Evolutionary conservation across 176 grass and related monocot genomes (phyloP), one percentile per base, ranked within the genome.

Genomic region (Hyparrhenia diplandra): DNA sequence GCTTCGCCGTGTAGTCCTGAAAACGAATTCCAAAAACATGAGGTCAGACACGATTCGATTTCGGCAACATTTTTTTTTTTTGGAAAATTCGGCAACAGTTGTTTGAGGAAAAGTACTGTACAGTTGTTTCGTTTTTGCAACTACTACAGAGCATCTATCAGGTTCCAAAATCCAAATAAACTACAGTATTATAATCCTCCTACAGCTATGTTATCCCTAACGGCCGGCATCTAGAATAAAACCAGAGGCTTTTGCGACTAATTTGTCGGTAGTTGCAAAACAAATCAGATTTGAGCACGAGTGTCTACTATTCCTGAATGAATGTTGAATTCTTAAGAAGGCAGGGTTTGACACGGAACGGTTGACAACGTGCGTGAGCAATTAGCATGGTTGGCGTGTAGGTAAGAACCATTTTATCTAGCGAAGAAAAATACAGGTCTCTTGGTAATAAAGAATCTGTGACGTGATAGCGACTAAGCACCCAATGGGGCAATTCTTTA

Each of bases 1-100:
- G 90, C 77, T 98, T 98, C 37, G 95, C 95, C 1, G 89, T 94
- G 75, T 92, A 89, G 46, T 98, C 95, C 95, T 98, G 95, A 0
- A 64, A 69, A 57, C 24, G 8, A 57, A 57, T 3, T 9, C 8
- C 0, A 21, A 70, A 41, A 11, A n/a, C 18, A 36, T 39, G 23
- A 47, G 18, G 57, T 91, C 32, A 82, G 72, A 34, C 57, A 72
- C 39, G 10, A 25, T n/a, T 6, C 37, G 10, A 4, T 35, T 35
- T 21, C 45, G 12, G 5, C 72, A 57, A 21, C 10, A 16, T n/a
- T 49, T 24, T 20, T 35, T 25, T 28, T 25, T 28, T 29, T n/a
- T 59, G 46, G 49, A 61, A 60, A 49, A 11, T 41, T n/a, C 47
- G 13, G 6, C 73, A 60, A 9, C 17, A 18, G 37, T 52, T 27